These are phyloP conservation scores for Haplosporangium sp. DNA, from an alignment of 371 early-diverging fungal genomes.

Conservation along the genomic window DNA sequence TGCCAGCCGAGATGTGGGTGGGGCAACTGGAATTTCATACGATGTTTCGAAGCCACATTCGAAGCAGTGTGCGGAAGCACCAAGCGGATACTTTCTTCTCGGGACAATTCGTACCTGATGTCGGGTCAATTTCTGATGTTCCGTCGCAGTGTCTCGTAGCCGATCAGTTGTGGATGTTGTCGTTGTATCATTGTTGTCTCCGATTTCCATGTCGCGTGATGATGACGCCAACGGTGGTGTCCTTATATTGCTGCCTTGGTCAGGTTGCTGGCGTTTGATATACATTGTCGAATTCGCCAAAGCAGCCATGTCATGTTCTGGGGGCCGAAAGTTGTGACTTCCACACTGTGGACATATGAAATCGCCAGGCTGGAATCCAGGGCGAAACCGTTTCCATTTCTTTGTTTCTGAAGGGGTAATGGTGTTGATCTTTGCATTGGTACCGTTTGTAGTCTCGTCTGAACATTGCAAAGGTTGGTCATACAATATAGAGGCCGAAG, in stretches of 20 bases:
- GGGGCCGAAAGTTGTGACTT: slow-evolving; percentile 40
- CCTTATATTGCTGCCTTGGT: background rate
- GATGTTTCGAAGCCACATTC: slow-evolving; percentile 42
- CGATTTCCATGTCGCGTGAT: background rate
- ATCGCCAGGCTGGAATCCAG: slow-evolving; percentile 42
- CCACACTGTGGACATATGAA: slow-evolving; percentile 54
- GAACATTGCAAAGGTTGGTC: too few relatives aligned
- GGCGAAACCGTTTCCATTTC: slow-evolving; percentile 11
- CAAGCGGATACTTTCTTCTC: slow-evolving; percentile 18
- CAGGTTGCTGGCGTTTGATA: background rate
- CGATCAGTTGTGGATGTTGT: slow-evolving; percentile 1
- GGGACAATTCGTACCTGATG: slow-evolving; percentile 1
- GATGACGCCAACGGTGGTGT: background rate
- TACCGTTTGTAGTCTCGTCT: background rate
- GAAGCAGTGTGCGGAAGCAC: slow-evolving; percentile 29
- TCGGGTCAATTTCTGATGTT: background rate
- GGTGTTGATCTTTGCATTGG: background rate
- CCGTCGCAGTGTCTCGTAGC: too few relatives aligned
- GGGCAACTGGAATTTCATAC: background rate
- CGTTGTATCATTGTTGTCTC: background rate
- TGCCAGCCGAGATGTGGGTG: background rate
- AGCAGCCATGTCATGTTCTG: slow-evolving; percentile 16
- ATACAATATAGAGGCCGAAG: too few relatives aligned
- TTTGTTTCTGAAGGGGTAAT: background rate
- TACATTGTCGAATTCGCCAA: background rate